Percentiles rank a stretch among this genome's conserved stretches.
Conservation (phyloP, 345 rosid genomes). For the Mallotus nudiflorus region DNA sequence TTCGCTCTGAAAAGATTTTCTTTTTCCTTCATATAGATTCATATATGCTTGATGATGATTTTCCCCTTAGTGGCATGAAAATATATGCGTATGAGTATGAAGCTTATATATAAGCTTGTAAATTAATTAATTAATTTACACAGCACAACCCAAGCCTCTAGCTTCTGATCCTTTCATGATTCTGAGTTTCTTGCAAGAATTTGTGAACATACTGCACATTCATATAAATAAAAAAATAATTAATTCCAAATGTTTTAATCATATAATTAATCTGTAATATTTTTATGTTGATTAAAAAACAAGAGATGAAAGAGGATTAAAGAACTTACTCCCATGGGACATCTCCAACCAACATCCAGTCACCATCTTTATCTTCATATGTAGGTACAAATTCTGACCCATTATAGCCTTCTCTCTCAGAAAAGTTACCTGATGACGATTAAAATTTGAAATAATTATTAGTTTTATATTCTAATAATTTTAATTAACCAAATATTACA, state of each 20-base stretch:
- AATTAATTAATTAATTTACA: constrained; percentile 26
- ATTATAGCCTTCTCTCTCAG: constrained; percentile 63
- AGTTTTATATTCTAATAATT: not conserved
- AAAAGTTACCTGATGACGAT: constrained; percentile 34
- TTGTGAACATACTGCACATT: constrained; percentile 40
- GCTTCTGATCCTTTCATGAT: constrained; percentile 63
- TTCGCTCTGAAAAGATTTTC: too few relatives aligned
- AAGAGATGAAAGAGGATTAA: too few relatives aligned
- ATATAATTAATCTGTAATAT: too few relatives aligned
- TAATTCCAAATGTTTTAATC: not conserved
- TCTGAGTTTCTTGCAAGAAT: constrained; percentile 58
- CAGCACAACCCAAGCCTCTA: constrained; percentile 42
- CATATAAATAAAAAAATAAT: not conserved
- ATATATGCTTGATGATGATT: too few relatives aligned
- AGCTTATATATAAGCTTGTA: too few relatives aligned
- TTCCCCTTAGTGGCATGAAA: too few relatives aligned
- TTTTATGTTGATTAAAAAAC: too few relatives aligned
- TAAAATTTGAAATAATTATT: not conserved
- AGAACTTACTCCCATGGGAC: constrained; percentile 34
- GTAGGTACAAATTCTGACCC: constrained; percentile 50
- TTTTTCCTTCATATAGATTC: not conserved
- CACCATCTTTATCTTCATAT: constrained; percentile 34
- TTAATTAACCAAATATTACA: not conserved
- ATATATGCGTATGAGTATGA: too few relatives aligned
- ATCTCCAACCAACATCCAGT: constrained; percentile 33